Base-by-base conservation (phyloP, 208 protist species). In the Naegleria lovaniensis region DNA sequence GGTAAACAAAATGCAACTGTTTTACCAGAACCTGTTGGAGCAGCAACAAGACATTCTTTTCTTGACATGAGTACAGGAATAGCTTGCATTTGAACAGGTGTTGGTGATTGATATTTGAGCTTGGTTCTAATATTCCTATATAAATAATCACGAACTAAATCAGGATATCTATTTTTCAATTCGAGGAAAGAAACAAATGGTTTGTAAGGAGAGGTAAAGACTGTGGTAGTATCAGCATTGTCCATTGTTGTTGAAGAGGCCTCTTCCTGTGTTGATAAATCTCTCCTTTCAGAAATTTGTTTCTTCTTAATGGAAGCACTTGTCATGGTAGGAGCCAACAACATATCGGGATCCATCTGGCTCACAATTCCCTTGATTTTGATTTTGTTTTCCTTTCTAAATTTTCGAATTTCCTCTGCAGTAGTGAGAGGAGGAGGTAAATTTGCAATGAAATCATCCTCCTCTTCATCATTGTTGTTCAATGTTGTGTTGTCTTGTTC, bases 71-170 rank as follows among this genome's bases (percentile, higher is more conserved):
- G 92, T 39, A 94, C 93, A 7, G 98, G 97, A 59, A 99, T 98
- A 16, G 97, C 94, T 93, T 99, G 97, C 96, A 98, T 98, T 95
- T 99, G 98, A 91, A 99, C 98, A 15, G 98, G 96, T 22, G 98
- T 99, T 29, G 98, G 98, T 36, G 9, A n/a, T 36, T 79, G 25
- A 9, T 79, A 79, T 79, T 79, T 79, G 16, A 79, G 67, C 29
- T 79, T 79, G 19, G 67, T 79, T 79, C 1, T 79, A 36, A 79
- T 36, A 79, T 79, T 79, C n/a, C 29, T 79, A 79, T 79, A 36
- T 79, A 79, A 79, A 79, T 79, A 79, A 79, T 79, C 67, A 2
- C 29, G 16, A 29, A 79, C 67, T 9, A 79, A 79, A 36, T 29
- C 29, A 36, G 67, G 67, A 79, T 79, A 79, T 79, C 67, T 79